Conservation (phyloP, 805 yeast species). For the Candida maesae region DNA sequence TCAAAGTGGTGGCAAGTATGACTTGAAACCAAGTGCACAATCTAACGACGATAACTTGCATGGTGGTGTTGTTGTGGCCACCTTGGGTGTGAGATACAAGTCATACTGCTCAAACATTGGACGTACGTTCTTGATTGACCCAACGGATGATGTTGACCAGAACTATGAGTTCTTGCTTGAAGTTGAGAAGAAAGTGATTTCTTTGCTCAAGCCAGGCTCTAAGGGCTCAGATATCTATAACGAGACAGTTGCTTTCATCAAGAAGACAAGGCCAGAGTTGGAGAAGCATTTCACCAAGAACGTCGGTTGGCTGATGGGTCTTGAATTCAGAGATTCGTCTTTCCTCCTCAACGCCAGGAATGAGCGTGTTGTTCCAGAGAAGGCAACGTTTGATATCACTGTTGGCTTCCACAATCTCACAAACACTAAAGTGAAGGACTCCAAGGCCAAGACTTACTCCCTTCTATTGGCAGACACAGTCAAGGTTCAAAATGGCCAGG, state of each 20-base stretch:
- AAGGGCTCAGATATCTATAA: constrained; percentile 60
- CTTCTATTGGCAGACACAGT: constrained; percentile 79
- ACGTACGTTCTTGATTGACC: constrained; percentile 87
- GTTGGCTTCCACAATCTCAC: constrained; percentile 70
- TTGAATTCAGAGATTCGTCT: constrained; percentile 81
- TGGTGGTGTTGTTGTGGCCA: constrained; percentile 78
- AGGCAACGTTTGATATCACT: constrained; percentile 70
- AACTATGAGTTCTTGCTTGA: constrained; percentile 74
- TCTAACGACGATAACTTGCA: constrained; percentile 61
- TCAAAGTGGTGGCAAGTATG: constrained; percentile 84
- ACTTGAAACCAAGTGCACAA: constrained; percentile 77
- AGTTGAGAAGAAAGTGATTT: constrained; percentile 63
- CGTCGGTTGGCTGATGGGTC: constrained; percentile 84
- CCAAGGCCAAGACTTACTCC: constrained; percentile 59
- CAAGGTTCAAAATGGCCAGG: constrained; percentile 55
- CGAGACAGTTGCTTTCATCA: constrained; percentile 57
- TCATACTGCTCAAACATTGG: constrained; percentile 86
- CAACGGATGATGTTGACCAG: constrained; percentile 70
- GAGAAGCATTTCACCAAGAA: constrained; percentile 65
- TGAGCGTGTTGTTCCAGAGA: constrained; percentile 62
- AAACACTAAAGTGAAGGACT: constrained; percentile 41
- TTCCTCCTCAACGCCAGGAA: constrained; percentile 71
- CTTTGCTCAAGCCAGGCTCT: constrained; percentile 61
- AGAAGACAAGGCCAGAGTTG: constrained; percentile 62
- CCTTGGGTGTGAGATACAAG: constrained; percentile 83